Base-by-base conservation (phyloP, 2,329 filamentous ascomycete genomes). In the Geosmithia flava region DNA sequence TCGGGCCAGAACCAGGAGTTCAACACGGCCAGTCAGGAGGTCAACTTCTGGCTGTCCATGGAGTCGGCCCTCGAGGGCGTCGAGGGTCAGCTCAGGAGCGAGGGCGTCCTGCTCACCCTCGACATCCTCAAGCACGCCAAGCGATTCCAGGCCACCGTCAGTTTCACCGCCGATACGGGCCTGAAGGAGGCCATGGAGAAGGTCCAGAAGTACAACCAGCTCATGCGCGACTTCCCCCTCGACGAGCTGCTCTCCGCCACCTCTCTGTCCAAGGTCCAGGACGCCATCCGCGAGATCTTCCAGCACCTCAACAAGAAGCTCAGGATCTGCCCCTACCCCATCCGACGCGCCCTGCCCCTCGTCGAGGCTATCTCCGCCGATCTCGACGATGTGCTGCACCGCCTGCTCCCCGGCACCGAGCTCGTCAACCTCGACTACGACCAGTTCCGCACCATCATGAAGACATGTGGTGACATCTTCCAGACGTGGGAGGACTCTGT, bases 41-140 rank as follows among this genome's bases (percentile, higher is more conserved):
- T 98, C 65, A 96, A 96, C 65, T 98, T 98, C 61, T 99, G 93
- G 93, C 67, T 98, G 46, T 94, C 89, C 2, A 95, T 98, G 86
- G 94, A 98, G 65, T 85, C 84, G 16, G 87, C 90, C 4, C 68
- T 99, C 53, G 90, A 96, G 62, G 85, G 85, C 27, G 95, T 99
- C 51, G 91, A 96, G 63, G 79, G 76, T 41, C 91, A 97, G 64
- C 76, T 98, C 49, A 76, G 83, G 52, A 89, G 90, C 54, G 87
- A 95, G 49, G 93, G 93, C 27, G 91, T 98, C 19, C 75, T 81
- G 56, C 68, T 99, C 58, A 97, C 94, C 0, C 77, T 99, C 62
- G 91, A 96, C 57, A 91, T 98, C 52, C 74, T 99, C 53, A 91
- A 94, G 65, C 87, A 96, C 63, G 94, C 91, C 46, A 99, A 98